Conservation (phyloP, 1,139 yeast species). For the Pichia sp. region DNA sequence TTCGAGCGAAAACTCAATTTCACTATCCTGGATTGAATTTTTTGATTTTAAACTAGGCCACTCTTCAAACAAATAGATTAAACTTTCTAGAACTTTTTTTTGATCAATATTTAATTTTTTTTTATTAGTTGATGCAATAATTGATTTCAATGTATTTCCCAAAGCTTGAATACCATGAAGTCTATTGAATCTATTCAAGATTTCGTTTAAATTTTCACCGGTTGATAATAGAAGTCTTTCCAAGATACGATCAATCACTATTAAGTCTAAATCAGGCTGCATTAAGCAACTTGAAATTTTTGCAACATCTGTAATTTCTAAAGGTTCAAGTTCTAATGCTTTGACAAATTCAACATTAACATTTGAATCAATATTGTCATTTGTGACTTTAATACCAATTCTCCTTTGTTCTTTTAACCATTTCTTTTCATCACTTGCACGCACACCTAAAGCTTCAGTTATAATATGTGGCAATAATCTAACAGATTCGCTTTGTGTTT, state of each 20-base stretch:
- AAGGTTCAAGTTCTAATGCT: conserved; percentile 47
- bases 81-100: conserved; percentile 35
- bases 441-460: conserved; percentile 81
- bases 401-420: conserved; percentile 60
- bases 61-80: conserved; percentile 51
- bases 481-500: conserved; percentile 90
- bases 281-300: conserved; percentile 77
- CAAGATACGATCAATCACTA: conserved; percentile 59
- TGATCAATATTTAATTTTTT: conserved; percentile 26
- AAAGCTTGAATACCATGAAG: conserved; percentile 86
- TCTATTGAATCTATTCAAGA: conserved; percentile 57
- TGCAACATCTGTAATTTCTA: conserved; percentile 58
- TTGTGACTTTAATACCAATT: conserved; percentile 39
- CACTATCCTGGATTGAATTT: conserved; percentile 74
- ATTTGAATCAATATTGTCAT: conserved; percentile 49
- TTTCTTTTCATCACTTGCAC: conserved; percentile 52
- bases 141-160: conserved; percentile 48
- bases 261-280: conserved; percentile 62
- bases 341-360: conserved; percentile 63
- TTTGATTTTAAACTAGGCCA: conserved; percentile 77
- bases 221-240: conserved; percentile 45
- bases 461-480: conserved; percentile 74
- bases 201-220: conserved; percentile 46
- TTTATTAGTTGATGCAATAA: conserved; percentile 20
- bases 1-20: conserved; percentile 58